These are phyloP conservation scores for Hanseniaspora occidentalis DNA, from an alignment of 805 yeast species.

Conservation along the genomic window DNA sequence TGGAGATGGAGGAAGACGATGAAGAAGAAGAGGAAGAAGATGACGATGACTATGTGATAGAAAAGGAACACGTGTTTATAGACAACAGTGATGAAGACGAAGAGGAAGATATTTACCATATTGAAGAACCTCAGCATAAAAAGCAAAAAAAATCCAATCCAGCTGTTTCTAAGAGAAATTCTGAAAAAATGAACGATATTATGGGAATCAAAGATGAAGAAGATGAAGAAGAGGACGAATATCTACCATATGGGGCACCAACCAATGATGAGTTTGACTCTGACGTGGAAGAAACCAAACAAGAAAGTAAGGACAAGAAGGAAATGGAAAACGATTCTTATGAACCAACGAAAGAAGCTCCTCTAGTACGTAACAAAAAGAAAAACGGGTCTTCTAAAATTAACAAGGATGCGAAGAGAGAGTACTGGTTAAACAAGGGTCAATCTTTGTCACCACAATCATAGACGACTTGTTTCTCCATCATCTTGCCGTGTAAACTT, in stretches of 20 bases:
- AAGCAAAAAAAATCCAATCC: slow-evolving; percentile 6
- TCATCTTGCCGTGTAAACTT: too few species aligned
- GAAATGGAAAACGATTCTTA: neutral
- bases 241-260: neutral
- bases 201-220: slow-evolving; percentile 6
- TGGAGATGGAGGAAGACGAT: slow-evolving; percentile 15
- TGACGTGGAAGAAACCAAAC: neutral
- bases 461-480: neutral
- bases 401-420: slow-evolving; percentile 13
- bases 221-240: slow-evolving; percentile 15
- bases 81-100: slow-evolving; percentile 8
- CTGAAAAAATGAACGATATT: slow-evolving; percentile 7
- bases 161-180: neutral
- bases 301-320: too few species aligned
- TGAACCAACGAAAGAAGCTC: neutral
- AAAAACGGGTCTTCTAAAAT: slow-evolving; percentile 5
- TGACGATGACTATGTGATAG: slow-evolving; percentile 18
- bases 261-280: neutral
- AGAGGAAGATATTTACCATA: slow-evolving; percentile 12
- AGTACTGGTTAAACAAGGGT: slow-evolving; percentile 30
- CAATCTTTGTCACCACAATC: slow-evolving; percentile 6
- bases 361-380: neutral
- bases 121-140: slow-evolving; percentile 10
- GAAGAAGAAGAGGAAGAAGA: slow-evolving; percentile 15
- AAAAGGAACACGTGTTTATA: slow-evolving; percentile 7